A percentile compares a stretch with the other conserved stretches of the same genome.
Conservation (phyloP, 2,329 filamentous ascomycete species). For the Lachnellula willkommii region DNA sequence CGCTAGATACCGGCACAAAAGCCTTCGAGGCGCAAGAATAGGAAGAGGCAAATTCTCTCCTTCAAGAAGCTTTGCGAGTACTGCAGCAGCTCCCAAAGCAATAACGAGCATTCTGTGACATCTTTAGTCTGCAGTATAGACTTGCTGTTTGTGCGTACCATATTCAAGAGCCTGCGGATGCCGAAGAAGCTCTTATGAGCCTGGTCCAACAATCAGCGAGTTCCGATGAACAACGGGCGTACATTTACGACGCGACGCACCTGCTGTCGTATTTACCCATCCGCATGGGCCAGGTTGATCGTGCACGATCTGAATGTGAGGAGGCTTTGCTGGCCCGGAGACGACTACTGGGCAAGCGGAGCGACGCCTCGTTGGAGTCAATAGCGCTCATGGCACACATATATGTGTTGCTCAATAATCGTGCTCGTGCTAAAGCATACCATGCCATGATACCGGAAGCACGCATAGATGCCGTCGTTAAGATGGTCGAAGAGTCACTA, state of each 20-base stretch:
- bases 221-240: neutral
- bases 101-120: conserved; percentile 1
- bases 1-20: neutral
- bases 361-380: neutral
- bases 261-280: neutral
- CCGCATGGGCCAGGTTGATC: neutral
- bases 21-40: neutral
- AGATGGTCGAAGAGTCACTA: neutral
- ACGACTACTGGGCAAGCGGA: neutral
- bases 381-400: neutral
- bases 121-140: neutral
- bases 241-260: neutral
- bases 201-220: neutral
- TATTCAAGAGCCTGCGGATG: neutral
- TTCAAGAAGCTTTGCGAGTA: neutral
- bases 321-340: neutral
- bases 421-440: neutral
- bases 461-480: neutral
- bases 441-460: neutral
- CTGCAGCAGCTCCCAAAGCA: neutral
- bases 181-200: conserved; percentile 1
- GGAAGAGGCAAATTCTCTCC: neutral
- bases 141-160: neutral
- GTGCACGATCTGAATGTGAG: neutral
- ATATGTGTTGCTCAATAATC: neutral